Evolutionary conservation across 495 filamentous ascomycete genomes (phyloP).

Genomic region (Penicillium cosmopolitanum): DNA sequence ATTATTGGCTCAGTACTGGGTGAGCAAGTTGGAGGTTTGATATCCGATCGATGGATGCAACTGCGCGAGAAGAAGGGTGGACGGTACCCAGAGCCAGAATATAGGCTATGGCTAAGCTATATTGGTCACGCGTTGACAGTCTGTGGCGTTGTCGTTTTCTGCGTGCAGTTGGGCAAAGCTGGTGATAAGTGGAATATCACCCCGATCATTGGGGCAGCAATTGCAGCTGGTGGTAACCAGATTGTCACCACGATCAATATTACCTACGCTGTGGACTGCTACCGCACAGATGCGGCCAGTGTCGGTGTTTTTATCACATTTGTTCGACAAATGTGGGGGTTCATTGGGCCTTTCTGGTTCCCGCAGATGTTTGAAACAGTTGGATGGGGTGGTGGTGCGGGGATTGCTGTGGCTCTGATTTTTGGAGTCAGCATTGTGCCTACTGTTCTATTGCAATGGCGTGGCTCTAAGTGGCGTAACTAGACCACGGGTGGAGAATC

Average conservation of each 20-base stretch:
- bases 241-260: slow-evolving; percentile 59
- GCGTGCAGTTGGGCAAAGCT: slow-evolving; percentile 48
- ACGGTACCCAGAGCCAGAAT: slow-evolving; percentile 42
- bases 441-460: slow-evolving; percentile 43
- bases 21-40: slow-evolving; percentile 56
- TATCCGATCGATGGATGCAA: slow-evolving; percentile 57
- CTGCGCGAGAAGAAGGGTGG: slow-evolving; percentile 26
- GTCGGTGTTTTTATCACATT: slow-evolving; percentile 62
- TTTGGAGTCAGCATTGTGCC: slow-evolving; percentile 51
- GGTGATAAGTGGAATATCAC: slow-evolving; percentile 49
- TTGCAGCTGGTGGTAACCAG: slow-evolving; percentile 58
- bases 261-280: slow-evolving; percentile 60
- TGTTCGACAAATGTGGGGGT: slow-evolving; percentile 58
- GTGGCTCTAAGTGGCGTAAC: slow-evolving; percentile 31
- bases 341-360: slow-evolving; percentile 64
- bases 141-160: slow-evolving; percentile 54
- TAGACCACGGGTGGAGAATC: neutral
- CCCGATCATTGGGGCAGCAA: slow-evolving; percentile 54
- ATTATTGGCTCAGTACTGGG: slow-evolving; percentile 61
- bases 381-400: slow-evolving; percentile 45
- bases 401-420: slow-evolving; percentile 46
- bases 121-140: slow-evolving; percentile 51
- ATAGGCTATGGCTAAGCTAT: slow-evolving; percentile 58
- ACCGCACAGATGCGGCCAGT: slow-evolving; percentile 50
- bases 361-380: slow-evolving; percentile 53